phyloP scores from a whole-genome alignment of 2,329 filamentous ascomycete genomes.

The Raffaelea ambrosiae region DNA sequence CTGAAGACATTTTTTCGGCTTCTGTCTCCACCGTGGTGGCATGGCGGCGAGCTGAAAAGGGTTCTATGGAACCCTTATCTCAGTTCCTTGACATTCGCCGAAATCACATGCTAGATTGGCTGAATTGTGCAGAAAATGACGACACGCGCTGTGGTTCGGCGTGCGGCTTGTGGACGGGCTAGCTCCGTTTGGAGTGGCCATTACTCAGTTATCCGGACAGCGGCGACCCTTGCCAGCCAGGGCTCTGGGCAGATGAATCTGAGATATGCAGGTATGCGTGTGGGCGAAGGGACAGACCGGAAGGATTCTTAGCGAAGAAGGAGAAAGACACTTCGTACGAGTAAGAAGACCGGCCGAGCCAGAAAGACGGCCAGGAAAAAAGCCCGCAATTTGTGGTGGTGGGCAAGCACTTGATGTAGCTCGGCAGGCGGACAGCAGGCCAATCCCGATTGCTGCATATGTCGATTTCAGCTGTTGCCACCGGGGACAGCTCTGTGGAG shows the following conservation, averaged over 20 bases:
- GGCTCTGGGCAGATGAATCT: too few species aligned
- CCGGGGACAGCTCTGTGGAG: too few species aligned
- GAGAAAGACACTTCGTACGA: neutral
- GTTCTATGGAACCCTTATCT: neutral
- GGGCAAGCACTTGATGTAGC: neutral
- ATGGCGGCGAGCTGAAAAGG: too few species aligned
- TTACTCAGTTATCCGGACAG: neutral
- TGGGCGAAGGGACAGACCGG: too few species aligned
- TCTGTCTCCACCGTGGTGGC: too few species aligned
- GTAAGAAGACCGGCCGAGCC: neutral
- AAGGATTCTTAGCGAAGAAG: too few species aligned
- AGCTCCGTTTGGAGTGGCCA: neutral
- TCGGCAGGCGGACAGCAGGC: neutral
- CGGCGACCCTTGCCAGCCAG: too few species aligned
- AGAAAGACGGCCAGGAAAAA: neutral
- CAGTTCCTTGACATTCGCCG: neutral
- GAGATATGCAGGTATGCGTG: too few species aligned
- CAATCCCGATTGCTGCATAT: neutral
- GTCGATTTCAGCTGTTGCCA: neutral
- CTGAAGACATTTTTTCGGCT: too few species aligned
- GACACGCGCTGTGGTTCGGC: neutral
- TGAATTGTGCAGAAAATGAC: neutral
- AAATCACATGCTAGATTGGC: neutral
- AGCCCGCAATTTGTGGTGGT: neutral
- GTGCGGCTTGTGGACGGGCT: neutral